These are phyloP conservation scores for Fraxinus dipetala DNA, from an alignment of 305 asterid species.

Conservation along the genomic window DNA sequence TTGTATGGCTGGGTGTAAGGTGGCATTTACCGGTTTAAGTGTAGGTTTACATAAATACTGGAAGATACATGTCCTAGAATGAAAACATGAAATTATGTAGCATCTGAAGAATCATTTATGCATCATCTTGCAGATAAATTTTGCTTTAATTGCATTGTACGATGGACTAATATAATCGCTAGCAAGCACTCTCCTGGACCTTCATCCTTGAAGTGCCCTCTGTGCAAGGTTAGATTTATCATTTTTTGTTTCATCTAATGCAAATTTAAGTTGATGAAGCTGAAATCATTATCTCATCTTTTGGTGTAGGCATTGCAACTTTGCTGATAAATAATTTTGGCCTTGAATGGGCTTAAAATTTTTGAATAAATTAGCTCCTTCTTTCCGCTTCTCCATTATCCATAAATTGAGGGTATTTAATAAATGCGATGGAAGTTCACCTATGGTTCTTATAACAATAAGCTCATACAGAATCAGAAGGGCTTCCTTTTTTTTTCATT, in stretches of 20 bases:
- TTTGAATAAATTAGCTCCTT: neutral
- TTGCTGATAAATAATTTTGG: neutral
- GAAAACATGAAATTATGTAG: neutral
- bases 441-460: neutral
- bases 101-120: neutral
- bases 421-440: neutral
- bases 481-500: neutral
- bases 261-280: conserved; percentile 7
- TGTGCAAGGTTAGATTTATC: conserved; percentile 61
- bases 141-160: conserved; percentile 67
- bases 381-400: neutral
- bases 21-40: neutral
- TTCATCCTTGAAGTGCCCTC: conserved; percentile 60
- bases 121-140: conserved; percentile 58
- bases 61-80: conserved; percentile 22
- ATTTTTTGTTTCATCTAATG: neutral
- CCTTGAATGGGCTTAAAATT: neutral
- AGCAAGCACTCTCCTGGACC: conserved; percentile 36
- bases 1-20: neutral
- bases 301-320: neutral
- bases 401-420: neutral
- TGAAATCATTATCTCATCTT: neutral
- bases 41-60: neutral
- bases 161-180: conserved; percentile 57
- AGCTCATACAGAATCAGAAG: neutral